Conservation (phyloP, 176 grass and related monocot species). For the Areca catechu region DNA sequence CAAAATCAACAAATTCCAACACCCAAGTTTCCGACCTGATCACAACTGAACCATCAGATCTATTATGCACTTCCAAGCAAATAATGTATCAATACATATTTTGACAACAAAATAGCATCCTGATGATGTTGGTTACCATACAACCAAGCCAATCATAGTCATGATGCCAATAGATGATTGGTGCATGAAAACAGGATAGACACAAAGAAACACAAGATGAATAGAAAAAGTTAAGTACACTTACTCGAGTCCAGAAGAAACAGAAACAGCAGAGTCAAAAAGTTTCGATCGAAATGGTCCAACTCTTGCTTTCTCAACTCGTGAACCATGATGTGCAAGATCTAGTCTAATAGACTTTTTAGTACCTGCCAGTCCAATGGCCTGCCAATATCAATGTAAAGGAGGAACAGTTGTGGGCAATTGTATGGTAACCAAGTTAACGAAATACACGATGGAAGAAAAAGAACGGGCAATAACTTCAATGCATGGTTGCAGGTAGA, state of each 20-base stretch:
- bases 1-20: constrained; percentile 98
- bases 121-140: too few relatives aligned
- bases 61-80: background rate
- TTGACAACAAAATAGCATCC: too few relatives aligned
- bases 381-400: constrained; percentile 72
- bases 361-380: constrained; percentile 88
- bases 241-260: constrained; percentile 74
- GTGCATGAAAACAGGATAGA: constrained; percentile 4
- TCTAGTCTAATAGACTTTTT: constrained; percentile 75
- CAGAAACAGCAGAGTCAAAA: constrained; percentile 82
- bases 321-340: constrained; percentile 55
- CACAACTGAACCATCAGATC: constrained; percentile 23
- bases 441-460: background rate
- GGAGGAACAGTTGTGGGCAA: constrained; percentile 23
- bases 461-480: constrained; percentile 20
- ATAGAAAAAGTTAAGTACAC: constrained; percentile 17
- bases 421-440: constrained; percentile 16
- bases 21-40: constrained; percentile 75
- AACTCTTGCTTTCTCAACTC: constrained; percentile 74
- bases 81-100: too few relatives aligned
- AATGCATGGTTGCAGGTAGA: background rate
- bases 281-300: constrained; percentile 81
- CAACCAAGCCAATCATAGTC: too few relatives aligned
- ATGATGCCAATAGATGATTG: too few relatives aligned
- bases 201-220: constrained; percentile 3